A percentile compares a stretch with the other conserved stretches of the same genome.
Evolutionary conservation across 306 rosid genomes (phyloP).

Genomic region (Carpinus fangiana): DNA sequence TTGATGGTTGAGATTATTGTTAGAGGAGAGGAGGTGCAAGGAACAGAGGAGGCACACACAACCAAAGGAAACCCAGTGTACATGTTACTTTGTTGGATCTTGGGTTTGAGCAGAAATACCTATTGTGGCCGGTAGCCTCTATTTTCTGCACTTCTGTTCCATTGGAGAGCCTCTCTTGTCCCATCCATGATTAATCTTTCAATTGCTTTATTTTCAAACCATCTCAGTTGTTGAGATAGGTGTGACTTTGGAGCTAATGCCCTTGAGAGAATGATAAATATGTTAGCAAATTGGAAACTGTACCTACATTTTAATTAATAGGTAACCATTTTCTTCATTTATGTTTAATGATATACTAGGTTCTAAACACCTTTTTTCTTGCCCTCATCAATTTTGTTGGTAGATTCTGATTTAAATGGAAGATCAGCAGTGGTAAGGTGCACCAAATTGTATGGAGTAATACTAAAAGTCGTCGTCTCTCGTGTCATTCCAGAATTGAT

Average conservation of each 20-base stretch:
- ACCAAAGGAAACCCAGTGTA: conserved; percentile 6
- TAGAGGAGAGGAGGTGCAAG: not conserved
- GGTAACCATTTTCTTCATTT: not conserved
- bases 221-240: not conserved
- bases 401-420: too few species aligned
- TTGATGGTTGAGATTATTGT: conserved; percentile 54
- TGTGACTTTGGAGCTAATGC: not conserved
- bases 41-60: conserved; percentile 7
- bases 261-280: not conserved
- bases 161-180: conserved; percentile 2
- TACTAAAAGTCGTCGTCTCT: too few species aligned
- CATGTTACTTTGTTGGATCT: not conserved
- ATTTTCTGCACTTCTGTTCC: not conserved
- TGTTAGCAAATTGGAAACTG: not conserved
- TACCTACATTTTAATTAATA: not conserved
- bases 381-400: too few species aligned
- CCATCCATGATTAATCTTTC: not conserved
- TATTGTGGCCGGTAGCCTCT: not conserved
- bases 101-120: not conserved
- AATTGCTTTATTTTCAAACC: not conserved
- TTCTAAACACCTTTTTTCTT: too few species aligned
- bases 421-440: too few species aligned
- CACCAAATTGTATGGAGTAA: too few species aligned
- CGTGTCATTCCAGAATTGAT: too few species aligned
- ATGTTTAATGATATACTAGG: not conserved